Evolutionary conservation across 441 rosid genomes (phyloP), one percentile per base, ranked within the genome.

Genomic region (Geranium incanum): DNA sequence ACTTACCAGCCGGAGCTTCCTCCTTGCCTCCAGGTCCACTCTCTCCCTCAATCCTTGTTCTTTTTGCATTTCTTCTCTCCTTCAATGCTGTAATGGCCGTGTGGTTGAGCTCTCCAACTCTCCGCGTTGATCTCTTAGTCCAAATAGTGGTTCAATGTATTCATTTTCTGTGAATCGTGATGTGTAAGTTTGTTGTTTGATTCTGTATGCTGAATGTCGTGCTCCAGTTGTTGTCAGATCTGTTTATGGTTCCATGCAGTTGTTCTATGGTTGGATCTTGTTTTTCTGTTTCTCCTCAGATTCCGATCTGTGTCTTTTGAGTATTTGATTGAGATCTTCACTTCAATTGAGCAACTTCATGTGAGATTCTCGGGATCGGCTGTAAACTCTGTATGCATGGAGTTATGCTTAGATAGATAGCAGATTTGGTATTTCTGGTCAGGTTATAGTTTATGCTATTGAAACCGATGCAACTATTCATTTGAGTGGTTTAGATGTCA

Each of bases 11-110:
- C 99, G 0, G 83, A 82, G 12, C 91, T 95, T 68, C 98, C 99
- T 83, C 98, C 98, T 66, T 95, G 99, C 71, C 99, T 95, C 33
- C 91, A 92, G 98, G 98, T 89, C 60, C 72, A 5, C 21, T 50
- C 37, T 68, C 66, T 59, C 68, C 5, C 6, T n/a, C 50, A 21
- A 3, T 38, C 15, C 33, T 2, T 52, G 67, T 52, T 11, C 11
- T 72, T 39, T 36, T 4, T 23, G 8, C 15, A 2, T 50, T 3
- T 2, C 33, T 66, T 57, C 19, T 18, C 69, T 68, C 62, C 3
- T 11, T 48, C 12, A 0, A 48, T 48, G 57, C n/a, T 48, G 57
- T 13, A 9, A 48, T 48, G 57, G 57, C 63, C 4, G 63, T 15
- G 16, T 15, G 3, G 23, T 57, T 57, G 9, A 16, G 6, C 23